Conservation (phyloP, 768 basidiomycete species). For the Xerocomellus chrysenteron region DNA sequence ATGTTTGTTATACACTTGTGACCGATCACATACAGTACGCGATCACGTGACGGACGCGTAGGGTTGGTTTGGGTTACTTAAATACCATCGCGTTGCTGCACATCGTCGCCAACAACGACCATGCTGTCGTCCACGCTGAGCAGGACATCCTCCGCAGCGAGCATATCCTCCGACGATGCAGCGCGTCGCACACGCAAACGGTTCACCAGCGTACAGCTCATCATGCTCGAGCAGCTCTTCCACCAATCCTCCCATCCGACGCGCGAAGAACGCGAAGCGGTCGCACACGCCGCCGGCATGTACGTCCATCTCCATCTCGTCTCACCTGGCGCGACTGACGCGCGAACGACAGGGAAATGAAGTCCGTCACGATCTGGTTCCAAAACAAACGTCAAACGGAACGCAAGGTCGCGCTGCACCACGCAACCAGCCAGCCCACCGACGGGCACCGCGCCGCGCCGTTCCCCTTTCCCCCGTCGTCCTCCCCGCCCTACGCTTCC, state of each 20-base stretch:
- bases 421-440: constrained; percentile 23
- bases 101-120: not conserved
- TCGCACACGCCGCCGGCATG: constrained; percentile 64
- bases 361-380: constrained; percentile 38
- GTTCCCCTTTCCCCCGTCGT: constrained; percentile 22
- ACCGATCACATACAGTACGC: constrained; percentile 17
- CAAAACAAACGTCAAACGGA: constrained; percentile 44
- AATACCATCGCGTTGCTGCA: constrained; percentile 17
- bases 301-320: constrained; percentile 33
- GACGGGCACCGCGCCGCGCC: constrained; percentile 16
- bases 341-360: constrained; percentile 29
- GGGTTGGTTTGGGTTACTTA: constrained; percentile 6
- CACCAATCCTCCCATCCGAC: constrained; percentile 72
- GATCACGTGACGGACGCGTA: constrained; percentile 33
- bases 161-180: constrained; percentile 53
- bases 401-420: constrained; percentile 51
- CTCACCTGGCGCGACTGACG: constrained; percentile 6
- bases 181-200: constrained; percentile 66
- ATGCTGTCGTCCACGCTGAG: constrained; percentile 37
- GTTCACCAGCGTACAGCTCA: constrained; percentile 66
- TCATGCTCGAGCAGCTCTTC: constrained; percentile 71
- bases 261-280: constrained; percentile 66
- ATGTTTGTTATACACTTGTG: not conserved
- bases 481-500: constrained; percentile 20
- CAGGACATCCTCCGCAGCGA: constrained; percentile 56